phyloP scores from a whole-genome alignment of 768 basidiomycete genomes.

The Paxillus involutus region DNA sequence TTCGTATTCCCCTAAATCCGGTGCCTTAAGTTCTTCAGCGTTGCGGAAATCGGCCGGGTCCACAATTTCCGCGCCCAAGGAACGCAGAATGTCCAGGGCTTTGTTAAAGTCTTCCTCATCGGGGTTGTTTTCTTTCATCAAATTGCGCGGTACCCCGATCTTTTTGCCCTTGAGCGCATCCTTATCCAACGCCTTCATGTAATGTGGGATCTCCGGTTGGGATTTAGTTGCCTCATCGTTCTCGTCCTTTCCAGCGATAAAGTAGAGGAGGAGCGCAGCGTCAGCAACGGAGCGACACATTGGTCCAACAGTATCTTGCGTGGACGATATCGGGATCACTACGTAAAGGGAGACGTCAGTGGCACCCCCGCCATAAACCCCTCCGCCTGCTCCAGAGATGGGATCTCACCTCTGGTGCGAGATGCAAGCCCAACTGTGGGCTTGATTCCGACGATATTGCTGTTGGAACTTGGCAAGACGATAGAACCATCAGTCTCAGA shows the following conservation, averaged over 20 bases:
- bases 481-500: conserved; percentile 52
- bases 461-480: conserved; percentile 40
- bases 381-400: neutral
- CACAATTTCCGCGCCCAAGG: too few species aligned
- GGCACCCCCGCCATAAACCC: neutral
- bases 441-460: conserved; percentile 46
- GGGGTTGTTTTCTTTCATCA: too few species aligned
- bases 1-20: too few species aligned
- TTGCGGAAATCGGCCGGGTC: too few species aligned
- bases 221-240: conserved; percentile 35
- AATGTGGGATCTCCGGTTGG: conserved; percentile 54
- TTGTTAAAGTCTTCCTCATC: too few species aligned
- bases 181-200: conserved; percentile 47
- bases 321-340: conserved; percentile 45
- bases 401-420: conserved; percentile 33
- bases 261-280: conserved; percentile 36
- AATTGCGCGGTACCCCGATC: conserved; percentile 42
- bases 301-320: conserved; percentile 43
- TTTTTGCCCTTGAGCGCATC: conserved; percentile 46
- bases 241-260: conserved; percentile 45
- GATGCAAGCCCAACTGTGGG: conserved; percentile 44
- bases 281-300: conserved; percentile 38
- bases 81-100: too few species aligned
- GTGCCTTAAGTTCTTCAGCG: too few species aligned
- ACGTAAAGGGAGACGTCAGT: conserved; percentile 8